Evolutionary conservation across 768 basidiomycete genomes (phyloP).

Genomic region (Terana coerulea): DNA sequence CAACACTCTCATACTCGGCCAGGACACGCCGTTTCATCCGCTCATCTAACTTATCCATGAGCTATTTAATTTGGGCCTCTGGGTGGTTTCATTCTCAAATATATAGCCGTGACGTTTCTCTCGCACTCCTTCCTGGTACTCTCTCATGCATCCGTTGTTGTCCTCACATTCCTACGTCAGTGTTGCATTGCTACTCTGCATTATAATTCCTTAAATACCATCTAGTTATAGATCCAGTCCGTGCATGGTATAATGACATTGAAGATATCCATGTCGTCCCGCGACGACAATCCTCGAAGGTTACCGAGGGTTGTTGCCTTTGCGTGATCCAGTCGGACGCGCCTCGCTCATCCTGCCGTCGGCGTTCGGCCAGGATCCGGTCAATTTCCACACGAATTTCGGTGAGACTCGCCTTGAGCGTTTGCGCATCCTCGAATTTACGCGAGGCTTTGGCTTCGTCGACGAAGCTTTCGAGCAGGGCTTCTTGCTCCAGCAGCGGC

Average conservation of each 20-base stretch:
- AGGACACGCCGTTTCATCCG: not conserved
- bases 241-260: conserved; percentile 4
- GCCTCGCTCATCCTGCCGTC: conserved; percentile 10
- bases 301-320: conserved; percentile 8
- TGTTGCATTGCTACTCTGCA: conserved; percentile 1
- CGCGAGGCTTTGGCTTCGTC: conserved; percentile 85
- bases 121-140: too few relatives aligned
- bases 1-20: not conserved
- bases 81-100: not conserved
- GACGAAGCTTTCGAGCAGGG: conserved; percentile 83
- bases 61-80: conserved; percentile 1
- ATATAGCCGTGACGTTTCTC: too few relatives aligned
- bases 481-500: conserved; percentile 92
- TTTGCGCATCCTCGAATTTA: conserved; percentile 95
- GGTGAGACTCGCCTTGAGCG: conserved; percentile 68
- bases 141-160: not conserved
- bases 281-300: too few relatives aligned
- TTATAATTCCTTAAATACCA: conserved; percentile 4
- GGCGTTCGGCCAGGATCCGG: conserved; percentile 46
- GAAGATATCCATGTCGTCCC: not conserved
- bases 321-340: conserved; percentile 1
- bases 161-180: not conserved
- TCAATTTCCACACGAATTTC: conserved; percentile 88
- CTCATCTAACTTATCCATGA: conserved; percentile 7
- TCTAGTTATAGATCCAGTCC: conserved; percentile 1